A percentile compares a stretch with the other conserved stretches of the same genome.
Conservation (phyloP, 805 yeast species). For the Candida andamanensis region DNA sequence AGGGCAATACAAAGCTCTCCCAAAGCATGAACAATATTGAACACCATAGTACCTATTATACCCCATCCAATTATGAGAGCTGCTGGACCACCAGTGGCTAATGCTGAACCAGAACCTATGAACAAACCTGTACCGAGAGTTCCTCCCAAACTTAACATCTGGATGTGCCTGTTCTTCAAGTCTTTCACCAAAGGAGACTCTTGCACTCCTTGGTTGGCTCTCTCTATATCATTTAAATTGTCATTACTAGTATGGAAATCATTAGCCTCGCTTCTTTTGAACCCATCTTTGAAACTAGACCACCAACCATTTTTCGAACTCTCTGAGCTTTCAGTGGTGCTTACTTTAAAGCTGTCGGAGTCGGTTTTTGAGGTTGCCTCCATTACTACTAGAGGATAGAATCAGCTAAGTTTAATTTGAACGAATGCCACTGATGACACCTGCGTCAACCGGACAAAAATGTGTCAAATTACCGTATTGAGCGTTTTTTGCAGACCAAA, state of each 20-base stretch:
- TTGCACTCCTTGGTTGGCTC: constrained; percentile 28
- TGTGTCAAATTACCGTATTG: too few relatives aligned
- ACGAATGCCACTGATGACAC: too few relatives aligned
- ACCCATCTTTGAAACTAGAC: constrained; percentile 27
- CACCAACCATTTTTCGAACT: constrained; percentile 13
- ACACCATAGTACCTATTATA: constrained; percentile 53
- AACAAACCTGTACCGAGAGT: constrained; percentile 61
- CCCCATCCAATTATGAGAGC: constrained; percentile 50
- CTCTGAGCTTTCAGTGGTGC: too few relatives aligned
- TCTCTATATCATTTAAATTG: constrained; percentile 25
- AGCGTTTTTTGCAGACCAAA: too few relatives aligned
- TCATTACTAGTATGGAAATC: constrained; percentile 1
- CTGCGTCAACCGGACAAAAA: too few relatives aligned
- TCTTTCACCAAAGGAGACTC: constrained; percentile 40
- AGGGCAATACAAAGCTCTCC: constrained; percentile 58
- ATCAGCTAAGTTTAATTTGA: too few relatives aligned
- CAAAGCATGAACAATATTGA: constrained; percentile 55
- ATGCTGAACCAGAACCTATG: constrained; percentile 42
- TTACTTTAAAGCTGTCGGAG: too few relatives aligned
- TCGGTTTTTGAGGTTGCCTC: too few relatives aligned
- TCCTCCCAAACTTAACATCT: constrained; percentile 69
- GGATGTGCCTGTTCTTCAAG: constrained; percentile 45
- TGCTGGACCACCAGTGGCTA: constrained; percentile 40
- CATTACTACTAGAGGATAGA: too few relatives aligned
- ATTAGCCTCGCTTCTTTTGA: constrained; percentile 17